Evolutionary conservation across 768 basidiomycete genomes (phyloP).

Genomic region (Tricholoma furcatifolium): DNA sequence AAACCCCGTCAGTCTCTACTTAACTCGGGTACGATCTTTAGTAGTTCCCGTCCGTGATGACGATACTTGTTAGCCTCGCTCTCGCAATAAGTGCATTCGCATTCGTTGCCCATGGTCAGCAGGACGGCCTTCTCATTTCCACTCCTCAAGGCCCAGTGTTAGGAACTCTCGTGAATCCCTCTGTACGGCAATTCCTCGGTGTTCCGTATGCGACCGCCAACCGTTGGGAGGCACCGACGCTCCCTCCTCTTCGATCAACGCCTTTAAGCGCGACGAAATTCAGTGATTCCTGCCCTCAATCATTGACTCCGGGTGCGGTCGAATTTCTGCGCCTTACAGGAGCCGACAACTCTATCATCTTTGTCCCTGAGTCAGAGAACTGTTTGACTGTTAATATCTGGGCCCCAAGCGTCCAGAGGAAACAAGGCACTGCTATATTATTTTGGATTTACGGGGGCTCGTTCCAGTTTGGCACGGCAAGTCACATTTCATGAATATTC

Average conservation of each 20-base stretch:
- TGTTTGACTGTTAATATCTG: conserved; percentile 38
- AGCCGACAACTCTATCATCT: conserved; percentile 13
- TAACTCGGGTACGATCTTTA: too few species aligned
- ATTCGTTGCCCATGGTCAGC: not conserved
- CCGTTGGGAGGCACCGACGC: conserved; percentile 30
- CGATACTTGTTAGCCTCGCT: not conserved
- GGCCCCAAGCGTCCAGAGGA: conserved; percentile 28
- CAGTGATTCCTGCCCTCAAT: conserved; percentile 30
- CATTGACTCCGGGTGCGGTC: conserved; percentile 13
- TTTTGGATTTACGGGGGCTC: conserved; percentile 38
- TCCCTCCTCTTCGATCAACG: conserved; percentile 18
- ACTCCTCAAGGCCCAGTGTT: conserved; percentile 31
- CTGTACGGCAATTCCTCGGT: conserved; percentile 34
- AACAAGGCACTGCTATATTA: conserved; percentile 32
- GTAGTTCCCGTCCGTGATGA: too few species aligned
- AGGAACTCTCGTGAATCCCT: conserved; percentile 22
- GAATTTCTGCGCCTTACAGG: conserved; percentile 25
- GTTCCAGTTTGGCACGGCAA: conserved; percentile 33
- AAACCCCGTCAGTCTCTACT: too few species aligned
- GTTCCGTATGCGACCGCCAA: conserved; percentile 32
- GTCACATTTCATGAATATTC: conserved; percentile 4
- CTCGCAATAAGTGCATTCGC: not conserved
- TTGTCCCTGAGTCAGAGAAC: conserved; percentile 30
- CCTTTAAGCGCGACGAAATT: conserved; percentile 26
- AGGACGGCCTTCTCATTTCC: conserved; percentile 19